Percentiles rank a stretch among this genome's conserved stretches.
Conservation (phyloP, 805 yeast species). For the Teunomyces atbi region DNA sequence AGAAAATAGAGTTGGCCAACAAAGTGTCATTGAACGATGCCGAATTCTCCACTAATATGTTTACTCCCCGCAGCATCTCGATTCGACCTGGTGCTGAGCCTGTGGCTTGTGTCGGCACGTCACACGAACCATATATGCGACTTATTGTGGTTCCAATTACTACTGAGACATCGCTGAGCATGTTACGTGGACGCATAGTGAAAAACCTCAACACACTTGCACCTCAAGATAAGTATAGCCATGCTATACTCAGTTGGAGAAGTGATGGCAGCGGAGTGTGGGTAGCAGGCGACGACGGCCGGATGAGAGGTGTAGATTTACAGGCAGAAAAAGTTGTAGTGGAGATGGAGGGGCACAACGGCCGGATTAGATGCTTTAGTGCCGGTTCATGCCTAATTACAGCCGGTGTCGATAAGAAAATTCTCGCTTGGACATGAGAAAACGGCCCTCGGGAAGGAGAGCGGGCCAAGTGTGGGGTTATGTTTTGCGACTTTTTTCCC, state of each 20-base stretch:
- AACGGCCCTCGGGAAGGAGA: neutral
- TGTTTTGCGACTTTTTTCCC: neutral
- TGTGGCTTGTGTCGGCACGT: conserved; percentile 62
- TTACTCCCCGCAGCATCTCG: conserved; percentile 53
- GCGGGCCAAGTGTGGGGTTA: conserved; percentile 2
- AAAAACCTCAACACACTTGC: conserved; percentile 44
- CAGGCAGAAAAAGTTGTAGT: conserved; percentile 32
- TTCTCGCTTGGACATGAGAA: conserved; percentile 3
- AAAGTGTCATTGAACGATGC: conserved; percentile 69
- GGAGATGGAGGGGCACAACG: conserved; percentile 39
- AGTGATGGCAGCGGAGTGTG: conserved; percentile 49
- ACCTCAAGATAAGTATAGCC: conserved; percentile 69
- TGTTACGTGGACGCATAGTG: conserved; percentile 26
- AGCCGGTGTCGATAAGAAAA: conserved; percentile 44
- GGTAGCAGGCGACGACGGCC: conserved; percentile 71
- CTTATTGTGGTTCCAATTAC: conserved; percentile 55
- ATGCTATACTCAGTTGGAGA: conserved; percentile 48
- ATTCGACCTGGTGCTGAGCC: conserved; percentile 17
- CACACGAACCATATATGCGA: conserved; percentile 77
- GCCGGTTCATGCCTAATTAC: conserved; percentile 40
- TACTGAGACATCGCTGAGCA: conserved; percentile 8
- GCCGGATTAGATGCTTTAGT: conserved; percentile 46
- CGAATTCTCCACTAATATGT: conserved; percentile 62
- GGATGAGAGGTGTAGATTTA: conserved; percentile 57
- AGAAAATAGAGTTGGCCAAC: conserved; percentile 16